Evolutionary conservation across 1,139 yeast genomes (phyloP).

Genomic region (Geotrichum siamense): DNA sequence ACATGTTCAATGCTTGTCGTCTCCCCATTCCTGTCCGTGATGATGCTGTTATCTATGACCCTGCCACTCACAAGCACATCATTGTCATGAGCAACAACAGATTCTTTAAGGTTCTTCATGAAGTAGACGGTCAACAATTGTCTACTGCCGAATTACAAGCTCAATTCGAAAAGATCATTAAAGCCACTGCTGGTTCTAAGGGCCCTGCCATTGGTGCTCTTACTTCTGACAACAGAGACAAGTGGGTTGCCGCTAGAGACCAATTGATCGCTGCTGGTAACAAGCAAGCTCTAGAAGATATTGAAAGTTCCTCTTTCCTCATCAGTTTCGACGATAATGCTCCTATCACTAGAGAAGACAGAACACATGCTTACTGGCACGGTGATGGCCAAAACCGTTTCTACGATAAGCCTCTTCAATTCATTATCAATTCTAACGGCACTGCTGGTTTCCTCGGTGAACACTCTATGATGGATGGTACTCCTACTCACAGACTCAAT

Average conservation of each 20-base stretch:
- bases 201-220: conserved; percentile 65
- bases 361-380: conserved; percentile 87
- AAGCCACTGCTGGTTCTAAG: conserved; percentile 40
- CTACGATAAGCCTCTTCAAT: conserved; percentile 88
- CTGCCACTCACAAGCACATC: conserved; percentile 59
- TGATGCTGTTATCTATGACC: conserved; percentile 34
- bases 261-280: conserved; percentile 53
- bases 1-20: conserved; percentile 87
- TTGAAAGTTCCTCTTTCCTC: conserved; percentile 74
- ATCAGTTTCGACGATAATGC: conserved; percentile 66
- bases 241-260: conserved; percentile 59
- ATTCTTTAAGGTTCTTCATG: conserved; percentile 69
- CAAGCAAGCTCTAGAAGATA: conserved; percentile 53
- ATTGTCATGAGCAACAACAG: conserved; percentile 69
- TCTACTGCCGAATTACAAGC: conserved; percentile 57
- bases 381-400: conserved; percentile 88
- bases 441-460: conserved; percentile 91
- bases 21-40: conserved; percentile 52
- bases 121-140: conserved; percentile 46
- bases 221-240: conserved; percentile 81
- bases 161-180: conserved; percentile 51
- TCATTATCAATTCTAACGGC: conserved; percentile 75
- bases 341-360: conserved; percentile 78
- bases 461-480: conserved; percentile 97
- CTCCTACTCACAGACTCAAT: conserved; percentile 86